Percentiles rank a stretch among this genome's conserved stretches.
These are phyloP conservation scores for Penicillium alfredii DNA, from an alignment of 495 filamentous ascomycete species.

Conservation along the genomic window DNA sequence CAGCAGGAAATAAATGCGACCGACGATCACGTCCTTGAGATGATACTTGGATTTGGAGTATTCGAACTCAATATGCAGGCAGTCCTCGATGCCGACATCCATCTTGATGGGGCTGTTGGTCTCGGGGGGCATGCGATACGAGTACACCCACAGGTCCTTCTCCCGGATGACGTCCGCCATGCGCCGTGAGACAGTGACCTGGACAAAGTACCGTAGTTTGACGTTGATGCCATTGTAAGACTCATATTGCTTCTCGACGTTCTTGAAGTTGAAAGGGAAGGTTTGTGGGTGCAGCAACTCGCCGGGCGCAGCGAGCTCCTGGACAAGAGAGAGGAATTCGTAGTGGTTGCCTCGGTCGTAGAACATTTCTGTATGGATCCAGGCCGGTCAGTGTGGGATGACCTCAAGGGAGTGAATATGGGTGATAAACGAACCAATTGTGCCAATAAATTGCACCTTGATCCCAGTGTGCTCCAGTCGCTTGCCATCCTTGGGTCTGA, in stretches of 20 bases:
- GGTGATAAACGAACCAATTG: slow-evolving; percentile 62
- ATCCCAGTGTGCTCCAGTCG: slow-evolving; percentile 96
- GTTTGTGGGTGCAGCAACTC: slow-evolving; percentile 98
- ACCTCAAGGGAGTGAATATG: not conserved
- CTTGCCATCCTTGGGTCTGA: slow-evolving; percentile 97
- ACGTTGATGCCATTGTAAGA: slow-evolving; percentile 99
- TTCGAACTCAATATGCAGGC: slow-evolving; percentile 98
- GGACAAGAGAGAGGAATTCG: slow-evolving; percentile 93
- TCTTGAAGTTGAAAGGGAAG: slow-evolving; percentile 99
- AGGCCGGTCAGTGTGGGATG: not conserved
- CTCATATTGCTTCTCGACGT: slow-evolving; percentile 99
- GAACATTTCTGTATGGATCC: slow-evolving; percentile 74
- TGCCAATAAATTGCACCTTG: slow-evolving; percentile 99
- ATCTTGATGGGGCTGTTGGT: slow-evolving; percentile 99
- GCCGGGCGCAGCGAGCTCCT: slow-evolving; percentile 92
- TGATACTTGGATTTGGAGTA: slow-evolving; percentile 99
- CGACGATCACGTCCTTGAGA: slow-evolving; percentile 98
- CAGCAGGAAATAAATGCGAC: slow-evolving; percentile 96
- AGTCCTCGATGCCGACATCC: slow-evolving; percentile 99
- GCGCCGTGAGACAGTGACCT: slow-evolving; percentile 89
- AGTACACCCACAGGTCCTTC: slow-evolving; percentile 99
- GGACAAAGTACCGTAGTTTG: slow-evolving; percentile 95
- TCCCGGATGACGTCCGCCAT: slow-evolving; percentile 98
- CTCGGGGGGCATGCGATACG: slow-evolving; percentile 96
- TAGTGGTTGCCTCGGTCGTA: slow-evolving; percentile 99